Percentiles rank a stretch among this genome's conserved stretches.
phyloP scores from a whole-genome alignment of 129 eudicot genomes.

The Ambrosia artemisiifolia region DNA sequence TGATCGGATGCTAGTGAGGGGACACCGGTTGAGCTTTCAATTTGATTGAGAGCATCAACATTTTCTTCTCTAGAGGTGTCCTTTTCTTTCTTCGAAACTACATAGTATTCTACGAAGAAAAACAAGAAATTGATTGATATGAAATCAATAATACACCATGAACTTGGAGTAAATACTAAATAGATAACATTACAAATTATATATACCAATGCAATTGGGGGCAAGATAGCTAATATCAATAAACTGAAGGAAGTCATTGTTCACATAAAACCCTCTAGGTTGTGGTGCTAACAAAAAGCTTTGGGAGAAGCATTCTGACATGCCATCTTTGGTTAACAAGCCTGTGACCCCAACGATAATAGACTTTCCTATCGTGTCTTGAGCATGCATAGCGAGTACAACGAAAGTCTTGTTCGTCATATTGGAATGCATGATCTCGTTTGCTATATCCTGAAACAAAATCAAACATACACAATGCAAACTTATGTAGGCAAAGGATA shows the following conservation, averaged over 20 bases:
- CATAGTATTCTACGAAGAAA: neutral
- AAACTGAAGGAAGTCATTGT: conserved; percentile 18
- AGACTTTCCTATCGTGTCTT: conserved; percentile 2
- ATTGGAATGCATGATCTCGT: conserved; percentile 11
- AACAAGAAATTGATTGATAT: neutral
- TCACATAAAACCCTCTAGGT: conserved; percentile 25
- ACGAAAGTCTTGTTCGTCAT: neutral
- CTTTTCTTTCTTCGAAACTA: neutral
- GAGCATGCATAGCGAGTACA: conserved; percentile 14
- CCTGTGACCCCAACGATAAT: conserved; percentile 24
- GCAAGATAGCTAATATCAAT: neutral
- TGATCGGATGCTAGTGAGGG: neutral
- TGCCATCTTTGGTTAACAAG: conserved; percentile 12
- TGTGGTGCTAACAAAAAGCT: conserved; percentile 33
- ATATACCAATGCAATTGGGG: conserved; percentile 14
- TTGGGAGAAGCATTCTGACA: conserved; percentile 17
- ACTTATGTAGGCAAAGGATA: neutral
- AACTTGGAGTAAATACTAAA: neutral
- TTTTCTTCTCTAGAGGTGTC: conserved; percentile 12
- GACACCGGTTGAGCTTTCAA: neutral
- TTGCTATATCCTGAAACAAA: conserved; percentile 25
- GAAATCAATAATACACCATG: neutral
- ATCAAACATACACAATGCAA: neutral
- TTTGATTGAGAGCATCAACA: neutral
- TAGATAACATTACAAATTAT: neutral